A percentile compares a stretch with the other conserved stretches of the same genome.
Conservation (phyloP, 306 rosid species). For the Hippophae gyantsensis region DNA sequence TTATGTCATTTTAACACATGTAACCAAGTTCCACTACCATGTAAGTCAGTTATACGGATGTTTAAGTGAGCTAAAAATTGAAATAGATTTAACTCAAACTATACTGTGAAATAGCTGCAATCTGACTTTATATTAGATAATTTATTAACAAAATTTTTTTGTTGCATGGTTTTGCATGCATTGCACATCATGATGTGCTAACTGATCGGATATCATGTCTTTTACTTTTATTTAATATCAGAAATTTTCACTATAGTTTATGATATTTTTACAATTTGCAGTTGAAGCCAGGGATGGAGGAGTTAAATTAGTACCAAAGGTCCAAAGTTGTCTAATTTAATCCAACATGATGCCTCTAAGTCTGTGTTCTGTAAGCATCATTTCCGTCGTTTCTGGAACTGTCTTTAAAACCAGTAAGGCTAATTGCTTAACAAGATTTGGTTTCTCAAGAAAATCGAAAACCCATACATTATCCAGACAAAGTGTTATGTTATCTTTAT, state of each 20-base stretch:
- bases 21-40: no score
- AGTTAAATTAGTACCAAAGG: conserved; percentile 22
- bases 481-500: conserved; percentile 48
- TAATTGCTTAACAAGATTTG: conserved; percentile 36
- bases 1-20: no score
- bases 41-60: no score
- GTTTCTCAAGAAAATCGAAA: conserved; percentile 43
- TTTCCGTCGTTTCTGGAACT: conserved; percentile 61
- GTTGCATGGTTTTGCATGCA: no score
- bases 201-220: no score
- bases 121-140: no score
- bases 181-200: no score
- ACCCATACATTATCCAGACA: conserved; percentile 34
- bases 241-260: neutral
- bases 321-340: conserved; percentile 25
- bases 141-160: no score
- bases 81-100: no score
- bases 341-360: conserved; percentile 53
- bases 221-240: no score
- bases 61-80: no score
- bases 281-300: conserved; percentile 32
- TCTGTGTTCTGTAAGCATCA: conserved; percentile 55
- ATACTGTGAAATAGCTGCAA: no score
- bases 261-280: conserved; percentile 19
- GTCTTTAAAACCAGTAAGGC: conserved; percentile 45